Conservation (phyloP, 345 rosid genomes). For the Litchi chinensis region DNA sequence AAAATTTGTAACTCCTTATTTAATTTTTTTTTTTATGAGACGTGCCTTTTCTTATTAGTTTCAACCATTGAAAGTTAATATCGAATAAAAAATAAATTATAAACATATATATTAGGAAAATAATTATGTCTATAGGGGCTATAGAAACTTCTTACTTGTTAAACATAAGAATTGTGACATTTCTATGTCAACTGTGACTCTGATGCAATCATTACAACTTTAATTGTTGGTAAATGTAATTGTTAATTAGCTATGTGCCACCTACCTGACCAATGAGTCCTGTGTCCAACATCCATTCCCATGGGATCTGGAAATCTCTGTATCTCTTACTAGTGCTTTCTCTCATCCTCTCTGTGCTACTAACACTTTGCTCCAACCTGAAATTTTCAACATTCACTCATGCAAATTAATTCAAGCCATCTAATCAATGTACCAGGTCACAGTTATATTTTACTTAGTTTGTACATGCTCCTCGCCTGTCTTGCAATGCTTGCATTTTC, state of each 20-base stretch:
- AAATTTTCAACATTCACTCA: constrained; percentile 23
- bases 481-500: constrained; percentile 79
- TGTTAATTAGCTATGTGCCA: constrained; percentile 28
- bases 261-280: constrained; percentile 88
- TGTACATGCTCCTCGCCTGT: constrained; percentile 97
- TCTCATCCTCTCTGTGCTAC: constrained; percentile 56
- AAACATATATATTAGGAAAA: no score
- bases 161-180: not conserved
- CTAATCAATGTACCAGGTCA: constrained; percentile 17
- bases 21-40: no score
- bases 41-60: no score
- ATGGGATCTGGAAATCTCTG: constrained; percentile 84
- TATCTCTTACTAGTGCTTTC: constrained; percentile 70
- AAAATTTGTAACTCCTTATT: no score
- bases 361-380: constrained; percentile 83
- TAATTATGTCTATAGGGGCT: no score
- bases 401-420: constrained; percentile 27
- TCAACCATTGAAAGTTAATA: no score
- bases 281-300: constrained; percentile 88
- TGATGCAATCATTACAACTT: not conserved
- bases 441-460: constrained; percentile 30
- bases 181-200: not conserved
- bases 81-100: no score
- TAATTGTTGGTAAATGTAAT: constrained; percentile 5
- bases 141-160: no score